Base-by-base conservation (phyloP, 192 early-diverging fungal species). In the Coemansia furcata region DNA sequence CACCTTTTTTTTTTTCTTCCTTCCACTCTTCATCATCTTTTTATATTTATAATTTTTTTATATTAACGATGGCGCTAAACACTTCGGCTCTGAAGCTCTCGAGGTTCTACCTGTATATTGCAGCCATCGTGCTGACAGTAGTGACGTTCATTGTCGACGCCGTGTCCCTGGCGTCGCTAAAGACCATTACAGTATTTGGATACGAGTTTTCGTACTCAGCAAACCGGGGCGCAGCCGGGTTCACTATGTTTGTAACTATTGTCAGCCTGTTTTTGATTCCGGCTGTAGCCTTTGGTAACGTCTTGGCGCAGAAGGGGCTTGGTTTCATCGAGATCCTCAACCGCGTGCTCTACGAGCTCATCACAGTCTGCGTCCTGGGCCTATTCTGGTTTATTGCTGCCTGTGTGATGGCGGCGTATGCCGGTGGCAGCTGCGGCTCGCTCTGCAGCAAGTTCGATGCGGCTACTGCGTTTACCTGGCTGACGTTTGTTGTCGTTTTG, bases 241-340 rank as follows among this genome's bases (percentile, higher is more conserved):
- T 69, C 62, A 82, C 79, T 17, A 76, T 82, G 79, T 82, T 82
- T 71, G 74, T 76, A 12, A 73, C 74, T 2, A 39, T 76, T 15
- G 44, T 65, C n/a, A 70, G 64, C 11, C 65, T 82, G 39, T 40
- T 82, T 26, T 26, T 72, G 9, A 55, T 73, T 3, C 79, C 79
- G 1, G 4, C 63, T 1, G 9, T 82, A 11, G 52, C 65, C 26
- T 82, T 73, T 55, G 74, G 70, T 65, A 62, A 32, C 54, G 7
- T 67, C 0, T 37, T 82, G 33, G 65, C 42, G 11, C 62, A 37
- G 60, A 54, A 58, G 19, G 73, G 73, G 15, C 4, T 81, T 15
- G 29, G 32, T 2, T 55, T 72, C 26, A 55, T 57, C 5, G 37
- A 66, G 23, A 46, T 42, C 5, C 52, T 70, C 29, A 82, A 73